Base-by-base conservation (phyloP, 306 rosid species). In the Vigna trinervia region DNA sequence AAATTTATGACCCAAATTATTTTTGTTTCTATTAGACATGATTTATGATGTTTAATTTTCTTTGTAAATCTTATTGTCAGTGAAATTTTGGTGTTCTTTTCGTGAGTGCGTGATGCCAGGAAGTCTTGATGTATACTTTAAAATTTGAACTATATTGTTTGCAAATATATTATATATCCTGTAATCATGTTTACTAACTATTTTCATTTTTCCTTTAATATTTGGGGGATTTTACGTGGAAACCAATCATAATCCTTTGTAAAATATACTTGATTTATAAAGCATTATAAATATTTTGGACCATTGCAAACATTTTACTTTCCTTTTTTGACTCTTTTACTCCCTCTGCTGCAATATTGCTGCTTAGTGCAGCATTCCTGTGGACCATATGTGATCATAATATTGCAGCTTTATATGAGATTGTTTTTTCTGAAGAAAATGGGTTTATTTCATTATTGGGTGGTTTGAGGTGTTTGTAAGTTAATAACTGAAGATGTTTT, bases 361-460 rank as follows among this genome's bases (percentile, higher is more conserved):
- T 30, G 70, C 45, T 34, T n/a, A 43, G 4, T 54, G 63, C 38
- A 28, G 38, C 6, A 67, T 57, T 8, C 1, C 5, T 1, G 12
- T 11, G 19, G 64, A 41, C 32, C 38, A 57, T 23, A 66, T 45
- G 11, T 73, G 68, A 52, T 52, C 32, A 53, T 19, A 56, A 72
- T 41, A 6, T 56, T 71, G n/a, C 4, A 32, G 67, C 20, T 17
- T 53, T 73, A 52, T 73, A 52, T 41, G 66, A n/a, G 26, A 1
- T 13, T 8, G 23, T 7, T 23, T n/a, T 52, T 53, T 51, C 6
- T 2, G 8, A 61, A 19, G 23, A 45, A 67, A 46, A 67, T 10
- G 15, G 22, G 45, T 43, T 45, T 45, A 23, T 45, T 67, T 67
- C n/a, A 13, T 46, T 10, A 22, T 36, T 36, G 15, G 19, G 22